Evolutionary conservation across 78 protist genomes (phyloP).

Genomic region (Dictyostelium citrinum): DNA sequence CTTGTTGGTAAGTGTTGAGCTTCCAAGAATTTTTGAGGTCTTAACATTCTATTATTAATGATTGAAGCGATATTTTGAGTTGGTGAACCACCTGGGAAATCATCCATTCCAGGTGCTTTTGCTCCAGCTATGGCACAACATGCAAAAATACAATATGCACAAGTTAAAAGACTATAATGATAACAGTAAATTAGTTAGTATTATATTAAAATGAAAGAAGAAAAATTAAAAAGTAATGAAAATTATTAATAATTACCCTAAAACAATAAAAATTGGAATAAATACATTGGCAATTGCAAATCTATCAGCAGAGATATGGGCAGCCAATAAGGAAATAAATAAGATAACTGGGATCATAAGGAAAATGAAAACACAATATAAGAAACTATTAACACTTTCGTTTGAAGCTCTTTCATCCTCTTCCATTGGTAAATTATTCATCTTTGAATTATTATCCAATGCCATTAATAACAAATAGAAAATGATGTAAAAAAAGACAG

Average conservation of each 20-base stretch:
- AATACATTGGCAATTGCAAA: constrained; percentile 25
- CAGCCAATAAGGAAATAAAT: constrained; percentile 10
- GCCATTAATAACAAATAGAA: neutral
- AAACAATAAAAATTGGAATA: constrained; percentile 33
- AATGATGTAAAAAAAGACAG: neutral
- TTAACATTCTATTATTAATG: neutral
- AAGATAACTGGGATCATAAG: constrained; percentile 3
- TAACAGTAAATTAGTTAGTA: neutral
- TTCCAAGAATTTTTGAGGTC: constrained; percentile 56
- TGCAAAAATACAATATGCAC: neutral
- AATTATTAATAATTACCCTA: neutral
- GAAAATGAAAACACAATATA: neutral
- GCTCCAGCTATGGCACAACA: neutral
- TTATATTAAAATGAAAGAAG: too few relatives aligned
- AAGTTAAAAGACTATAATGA: neutral
- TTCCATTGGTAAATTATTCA: neutral
- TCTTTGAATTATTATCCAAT: neutral
- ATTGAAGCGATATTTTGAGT: neutral
- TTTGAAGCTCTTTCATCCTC: neutral
- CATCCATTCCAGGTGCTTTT: neutral
- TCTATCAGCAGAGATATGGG: neutral
- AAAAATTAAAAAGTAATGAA: neutral
- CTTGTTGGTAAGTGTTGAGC: neutral
- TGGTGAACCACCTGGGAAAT: neutral
- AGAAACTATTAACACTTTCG: neutral